These are phyloP conservation scores for Corrigiola litoralis DNA, from an alignment of 179 eudicot species.

Conservation along the genomic window DNA sequence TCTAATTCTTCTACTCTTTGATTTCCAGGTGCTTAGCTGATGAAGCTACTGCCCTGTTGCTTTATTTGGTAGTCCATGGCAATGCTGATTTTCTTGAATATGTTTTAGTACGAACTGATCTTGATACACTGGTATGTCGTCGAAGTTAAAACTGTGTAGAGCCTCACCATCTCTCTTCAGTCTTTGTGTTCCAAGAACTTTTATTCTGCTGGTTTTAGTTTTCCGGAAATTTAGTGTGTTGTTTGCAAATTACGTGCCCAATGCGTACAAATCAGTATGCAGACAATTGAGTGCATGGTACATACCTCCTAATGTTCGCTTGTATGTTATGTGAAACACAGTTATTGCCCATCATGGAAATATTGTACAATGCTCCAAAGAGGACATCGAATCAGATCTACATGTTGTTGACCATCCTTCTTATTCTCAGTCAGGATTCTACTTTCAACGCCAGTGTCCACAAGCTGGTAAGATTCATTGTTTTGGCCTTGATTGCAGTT, in stretches of 20 bases:
- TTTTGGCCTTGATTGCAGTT: slow-evolving; percentile 4
- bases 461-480: slow-evolving; percentile 58
- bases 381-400: slow-evolving; percentile 90
- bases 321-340: slow-evolving; percentile 30
- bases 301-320: neutral
- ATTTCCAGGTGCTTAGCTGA: slow-evolving; percentile 69
- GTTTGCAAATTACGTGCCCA: neutral
- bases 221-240: neutral
- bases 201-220: neutral
- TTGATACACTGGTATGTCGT: slow-evolving; percentile 82
- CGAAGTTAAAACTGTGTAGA: slow-evolving; percentile 4
- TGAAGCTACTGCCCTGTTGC: slow-evolving; percentile 71
- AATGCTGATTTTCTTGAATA: slow-evolving; percentile 90
- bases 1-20: slow-evolving; percentile 1
- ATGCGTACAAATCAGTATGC: neutral
- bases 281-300: neutral
- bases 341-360: slow-evolving; percentile 93
- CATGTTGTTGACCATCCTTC: slow-evolving; percentile 84
- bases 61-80: slow-evolving; percentile 85
- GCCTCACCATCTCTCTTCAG: neutral
- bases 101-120: slow-evolving; percentile 94
- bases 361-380: slow-evolving; percentile 72
- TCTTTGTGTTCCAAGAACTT: neutral
- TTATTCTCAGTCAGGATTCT: slow-evolving; percentile 95
- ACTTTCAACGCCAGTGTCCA: slow-evolving; percentile 91